Evolutionary conservation across 352 stramenopile genomes (phyloP), one percentile per base, ranked within the genome.

Genomic region (Pythium chondricola): DNA sequence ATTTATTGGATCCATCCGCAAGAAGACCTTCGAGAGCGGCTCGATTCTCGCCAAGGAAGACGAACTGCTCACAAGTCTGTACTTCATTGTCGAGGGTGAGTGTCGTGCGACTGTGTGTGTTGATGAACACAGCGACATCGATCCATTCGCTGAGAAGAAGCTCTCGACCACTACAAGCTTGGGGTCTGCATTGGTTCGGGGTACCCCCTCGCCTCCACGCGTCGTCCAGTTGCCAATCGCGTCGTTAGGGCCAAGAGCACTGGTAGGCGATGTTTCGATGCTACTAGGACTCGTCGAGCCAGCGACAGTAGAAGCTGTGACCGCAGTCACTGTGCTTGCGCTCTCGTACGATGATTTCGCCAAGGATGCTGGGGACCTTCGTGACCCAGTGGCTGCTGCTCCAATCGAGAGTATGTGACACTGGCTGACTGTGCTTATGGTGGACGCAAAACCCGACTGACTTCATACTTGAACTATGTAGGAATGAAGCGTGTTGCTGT

Each of bases 401-500:
- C 49, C 58, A 1, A 52, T 71, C 21, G 47, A 64, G 24, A 60
- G 64, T 73, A 21, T 24, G 54, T 43, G 2, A n/a, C 36, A 1
- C 6, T 41, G 10, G 14, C 16, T 46, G 16, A 17, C 17, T 33
- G 30, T 25, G 21, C n/a, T 30, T 54, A 9, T 20, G 42, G 1
- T 29, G 18, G 44, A 1, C 31, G n/a, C n/a, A n/a, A n/a, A n/a
- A n/a, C n/a, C n/a, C n/a, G n/a, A n/a, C n/a, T n/a, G n/a, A n/a
- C n/a, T n/a, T n/a, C n/a, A n/a, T n/a, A n/a, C n/a, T n/a, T n/a
- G n/a, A n/a, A n/a, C n/a, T n/a, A 13, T 39, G 17, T 43, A 42
- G 31, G 3, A 35, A 82, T 85, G 30, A 70, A 71, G 20, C 67
- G 47, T 22, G 62, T 78, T 2, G 73, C 73, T 9, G 65, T 71